Evolutionary conservation across 2,329 filamentous ascomycete genomes (phyloP), one percentile per base, ranked within the genome.

Genomic region (Penicillium sp.): DNA sequence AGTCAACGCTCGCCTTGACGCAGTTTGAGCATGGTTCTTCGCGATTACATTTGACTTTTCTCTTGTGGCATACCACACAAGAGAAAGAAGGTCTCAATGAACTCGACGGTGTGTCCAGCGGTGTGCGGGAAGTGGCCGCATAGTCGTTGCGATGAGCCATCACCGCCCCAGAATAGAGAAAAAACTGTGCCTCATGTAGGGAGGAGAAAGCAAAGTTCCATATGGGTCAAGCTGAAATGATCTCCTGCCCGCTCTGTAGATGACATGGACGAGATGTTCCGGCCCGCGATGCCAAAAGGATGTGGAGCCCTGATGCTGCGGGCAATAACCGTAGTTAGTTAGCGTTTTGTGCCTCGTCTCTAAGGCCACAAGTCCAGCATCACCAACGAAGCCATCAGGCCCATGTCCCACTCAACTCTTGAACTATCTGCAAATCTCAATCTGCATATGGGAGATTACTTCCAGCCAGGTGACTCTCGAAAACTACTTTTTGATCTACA

Each of bases 31-130:
- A 82, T 0, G 78, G 78, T 1, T 69, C 65, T 14, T 60, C 60
- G 44, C 74, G 73, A 60, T 82, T 74, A 60, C 79, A 82, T 53
- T 74, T 79, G 55, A 79, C 73, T 60, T 79, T 79, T 22, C 77
- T 70, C 27, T 73, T 73, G 40, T 76, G 70, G 59, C 77, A 79
- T 2, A 69, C 62, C 46, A 75, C 60, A 59, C 77, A 79, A 37
- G 72, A 71, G 50, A 60, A 66, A 16, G 59, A 66, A 16, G 58
- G 47, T 43, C 62, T 58, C 13, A 58, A 36, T 49, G 54, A 52
- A 52, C 52, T 49, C 14, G 58, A 47, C 39, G 58, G 31, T 22
- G 55, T 59, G 0, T 83, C 53, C 46, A 39, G 55, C 31, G 39
- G 19, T 33, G 47, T 33, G 18, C 35, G 35, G 10, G 16, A 27